Conservation (phyloP, 495 filamentous ascomycete genomes). For the Penicillium roqueforti region DNA sequence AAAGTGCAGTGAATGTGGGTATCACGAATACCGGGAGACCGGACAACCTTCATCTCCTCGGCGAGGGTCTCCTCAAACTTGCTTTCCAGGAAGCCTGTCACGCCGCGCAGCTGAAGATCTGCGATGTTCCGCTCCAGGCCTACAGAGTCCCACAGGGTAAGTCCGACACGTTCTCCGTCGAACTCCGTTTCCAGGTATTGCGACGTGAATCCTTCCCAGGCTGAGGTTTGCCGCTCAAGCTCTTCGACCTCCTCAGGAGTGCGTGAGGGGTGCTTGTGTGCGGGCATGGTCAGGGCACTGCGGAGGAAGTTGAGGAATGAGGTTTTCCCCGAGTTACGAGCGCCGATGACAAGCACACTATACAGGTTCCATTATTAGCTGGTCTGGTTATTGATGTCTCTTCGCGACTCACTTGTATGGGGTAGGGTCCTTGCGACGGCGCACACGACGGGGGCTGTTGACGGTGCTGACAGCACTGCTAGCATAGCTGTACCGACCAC, state of each 20-base stretch:
- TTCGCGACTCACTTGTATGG: conserved; percentile 82
- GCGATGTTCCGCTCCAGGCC: conserved; percentile 91
- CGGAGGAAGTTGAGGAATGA: conserved; percentile 96
- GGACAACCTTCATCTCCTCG: conserved; percentile 95
- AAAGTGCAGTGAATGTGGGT: conserved; percentile 98
- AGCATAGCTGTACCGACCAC: conserved; percentile 94
- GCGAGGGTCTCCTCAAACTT: conserved; percentile 98
- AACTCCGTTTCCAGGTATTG: conserved; percentile 94
- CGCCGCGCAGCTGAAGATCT: conserved; percentile 87
- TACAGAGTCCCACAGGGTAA: conserved; percentile 94
- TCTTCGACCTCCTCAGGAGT: conserved; percentile 49
- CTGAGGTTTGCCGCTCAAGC: conserved; percentile 32
- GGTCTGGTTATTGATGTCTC: background rate
- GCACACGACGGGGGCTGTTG: conserved; percentile 88
- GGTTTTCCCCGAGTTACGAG: conserved; percentile 87
- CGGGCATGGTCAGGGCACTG: conserved; percentile 71
- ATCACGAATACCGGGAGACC: conserved; percentile 88
- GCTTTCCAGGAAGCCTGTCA: conserved; percentile 87
- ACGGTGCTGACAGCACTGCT: conserved; percentile 87
- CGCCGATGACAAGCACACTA: conserved; percentile 87
- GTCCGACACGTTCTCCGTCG: conserved; percentile 83
- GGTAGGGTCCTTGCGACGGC: conserved; percentile 93
- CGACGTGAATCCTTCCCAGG: conserved; percentile 67
- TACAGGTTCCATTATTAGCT: conserved; percentile 12
- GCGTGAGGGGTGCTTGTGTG: conserved; percentile 64